phyloP scores from a whole-genome alignment of 2,329 filamentous ascomycete species.

The Cladosporium halotolerans region DNA sequence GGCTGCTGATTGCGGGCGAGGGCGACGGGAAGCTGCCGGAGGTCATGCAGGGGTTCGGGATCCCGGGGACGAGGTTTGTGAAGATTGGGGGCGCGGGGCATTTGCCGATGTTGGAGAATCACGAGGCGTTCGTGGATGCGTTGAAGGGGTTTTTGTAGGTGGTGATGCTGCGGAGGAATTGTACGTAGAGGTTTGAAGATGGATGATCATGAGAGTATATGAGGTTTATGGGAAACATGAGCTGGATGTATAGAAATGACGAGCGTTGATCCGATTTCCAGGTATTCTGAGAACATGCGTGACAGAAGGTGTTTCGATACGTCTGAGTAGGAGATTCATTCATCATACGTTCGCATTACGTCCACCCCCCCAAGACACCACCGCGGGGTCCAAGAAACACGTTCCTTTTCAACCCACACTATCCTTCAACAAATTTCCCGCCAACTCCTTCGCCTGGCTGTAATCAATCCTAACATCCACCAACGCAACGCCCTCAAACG shows the following conservation, averaged over 20 bases:
- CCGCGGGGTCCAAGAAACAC: no score
- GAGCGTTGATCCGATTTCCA: no score
- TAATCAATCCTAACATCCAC: conserved; percentile 46
- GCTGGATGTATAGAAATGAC: no score
- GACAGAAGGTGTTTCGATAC: no score
- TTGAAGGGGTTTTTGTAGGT: conserved; percentile 51
- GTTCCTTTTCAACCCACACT: conserved; percentile 22
- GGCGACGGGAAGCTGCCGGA: conserved; percentile 68
- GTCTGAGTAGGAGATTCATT: no score
- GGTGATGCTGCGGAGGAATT: no score
- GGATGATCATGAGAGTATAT: no score
- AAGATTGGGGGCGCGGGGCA: conserved; percentile 68
- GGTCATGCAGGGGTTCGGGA: conserved; percentile 65
- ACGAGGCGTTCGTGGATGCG: conserved; percentile 59
- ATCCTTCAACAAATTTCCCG: conserved; percentile 35
- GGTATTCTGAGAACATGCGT: no score
- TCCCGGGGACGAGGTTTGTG: conserved; percentile 52
- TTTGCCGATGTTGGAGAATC: conserved; percentile 76
- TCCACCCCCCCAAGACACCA: no score
- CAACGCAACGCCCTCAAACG: conserved; percentile 38
- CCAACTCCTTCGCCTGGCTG: conserved; percentile 36
- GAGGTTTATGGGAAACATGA: no score
- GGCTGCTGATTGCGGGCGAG: conserved; percentile 65
- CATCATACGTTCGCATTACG: no score
- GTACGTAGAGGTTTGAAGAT: no score